Evolutionary conservation across 2,329 filamentous ascomycete genomes (phyloP).

Genomic region (Plectosphaerella sp.): DNA sequence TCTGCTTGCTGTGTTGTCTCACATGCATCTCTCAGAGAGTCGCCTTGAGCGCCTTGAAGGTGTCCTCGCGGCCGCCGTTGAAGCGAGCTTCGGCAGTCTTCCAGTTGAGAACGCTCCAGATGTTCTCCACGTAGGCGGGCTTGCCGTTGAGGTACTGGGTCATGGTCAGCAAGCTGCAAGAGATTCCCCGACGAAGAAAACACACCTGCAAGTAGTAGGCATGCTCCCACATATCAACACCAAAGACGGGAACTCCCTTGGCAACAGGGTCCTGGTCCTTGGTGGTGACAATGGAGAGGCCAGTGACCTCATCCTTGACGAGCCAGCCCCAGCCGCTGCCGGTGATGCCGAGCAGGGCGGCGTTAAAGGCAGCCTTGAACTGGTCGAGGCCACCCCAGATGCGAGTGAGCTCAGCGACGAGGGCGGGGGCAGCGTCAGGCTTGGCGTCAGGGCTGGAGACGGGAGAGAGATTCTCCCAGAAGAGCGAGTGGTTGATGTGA

Average conservation of each 20-base stretch:
- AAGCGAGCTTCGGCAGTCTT: slow-evolving; percentile 63
- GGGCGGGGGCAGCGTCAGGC: slow-evolving; percentile 48
- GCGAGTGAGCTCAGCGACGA: slow-evolving; percentile 56
- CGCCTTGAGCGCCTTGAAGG: slow-evolving; percentile 38
- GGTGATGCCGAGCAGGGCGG: slow-evolving; percentile 66
- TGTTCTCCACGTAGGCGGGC: slow-evolving; percentile 68
- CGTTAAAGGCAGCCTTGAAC: slow-evolving; percentile 64
- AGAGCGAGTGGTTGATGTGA: slow-evolving; percentile 89
- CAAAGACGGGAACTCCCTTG: slow-evolving; percentile 62
- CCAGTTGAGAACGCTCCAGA: slow-evolving; percentile 80
- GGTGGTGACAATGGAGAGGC: slow-evolving; percentile 70
- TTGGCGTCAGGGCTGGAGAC: slow-evolving; percentile 53
- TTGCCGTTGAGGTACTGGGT: slow-evolving; percentile 72
- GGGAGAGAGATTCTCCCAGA: slow-evolving; percentile 80
- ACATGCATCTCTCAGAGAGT: slow-evolving; percentile 24
- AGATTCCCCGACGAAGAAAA: neutral
- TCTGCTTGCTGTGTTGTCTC: neutral
- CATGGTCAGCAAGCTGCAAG: slow-evolving; percentile 6
- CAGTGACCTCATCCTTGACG: slow-evolving; percentile 56
- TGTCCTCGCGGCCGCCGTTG: slow-evolving; percentile 39
- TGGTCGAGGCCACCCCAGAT: slow-evolving; percentile 65
- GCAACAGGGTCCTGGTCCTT: slow-evolving; percentile 81
- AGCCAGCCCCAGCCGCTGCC: slow-evolving; percentile 90
- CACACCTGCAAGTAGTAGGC: slow-evolving; percentile 77
- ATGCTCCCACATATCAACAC: slow-evolving; percentile 91